Conservation (phyloP, 345 rosid species). For the Anacardium occidentale region DNA sequence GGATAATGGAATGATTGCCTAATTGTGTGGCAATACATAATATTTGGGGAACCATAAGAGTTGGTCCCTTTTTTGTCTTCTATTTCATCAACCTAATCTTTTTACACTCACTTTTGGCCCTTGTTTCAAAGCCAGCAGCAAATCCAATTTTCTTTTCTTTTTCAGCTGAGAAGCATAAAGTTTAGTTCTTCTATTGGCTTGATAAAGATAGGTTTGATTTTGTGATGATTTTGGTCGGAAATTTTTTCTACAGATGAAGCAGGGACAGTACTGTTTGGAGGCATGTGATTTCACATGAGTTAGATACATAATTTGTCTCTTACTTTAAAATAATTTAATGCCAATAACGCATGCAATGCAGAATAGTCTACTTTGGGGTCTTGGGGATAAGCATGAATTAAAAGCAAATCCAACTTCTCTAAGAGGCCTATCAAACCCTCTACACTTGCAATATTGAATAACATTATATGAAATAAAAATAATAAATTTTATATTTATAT, state of each 20-base stretch:
- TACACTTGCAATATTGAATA: neutral
- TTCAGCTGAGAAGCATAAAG: too few species aligned
- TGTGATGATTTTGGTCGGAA: neutral
- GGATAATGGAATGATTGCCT: slow-evolving; percentile 9
- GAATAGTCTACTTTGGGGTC: too few species aligned
- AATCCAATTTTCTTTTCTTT: neutral
- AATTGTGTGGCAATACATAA: slow-evolving; percentile 11
- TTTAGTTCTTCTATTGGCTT: too few species aligned
- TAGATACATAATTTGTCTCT: neutral
- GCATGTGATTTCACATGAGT: neutral
- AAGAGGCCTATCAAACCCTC: neutral
- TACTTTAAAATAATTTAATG: too few species aligned
- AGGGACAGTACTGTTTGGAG: neutral
- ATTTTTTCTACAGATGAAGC: neutral
- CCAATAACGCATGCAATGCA: too few species aligned
- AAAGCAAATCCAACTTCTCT: neutral
- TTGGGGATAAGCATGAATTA: neutral
- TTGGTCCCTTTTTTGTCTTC: slow-evolving; percentile 19
- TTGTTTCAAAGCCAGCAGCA: neutral
- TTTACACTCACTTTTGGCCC: neutral
- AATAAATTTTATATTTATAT: neutral
- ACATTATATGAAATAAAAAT: neutral
- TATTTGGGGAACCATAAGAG: slow-evolving; percentile 16
- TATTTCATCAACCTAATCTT: slow-evolving; percentile 5
- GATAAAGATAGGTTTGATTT: neutral